phyloP scores from a whole-genome alignment of 169 alveolate genomes.

The Plasmodium billcollinsi region DNA sequence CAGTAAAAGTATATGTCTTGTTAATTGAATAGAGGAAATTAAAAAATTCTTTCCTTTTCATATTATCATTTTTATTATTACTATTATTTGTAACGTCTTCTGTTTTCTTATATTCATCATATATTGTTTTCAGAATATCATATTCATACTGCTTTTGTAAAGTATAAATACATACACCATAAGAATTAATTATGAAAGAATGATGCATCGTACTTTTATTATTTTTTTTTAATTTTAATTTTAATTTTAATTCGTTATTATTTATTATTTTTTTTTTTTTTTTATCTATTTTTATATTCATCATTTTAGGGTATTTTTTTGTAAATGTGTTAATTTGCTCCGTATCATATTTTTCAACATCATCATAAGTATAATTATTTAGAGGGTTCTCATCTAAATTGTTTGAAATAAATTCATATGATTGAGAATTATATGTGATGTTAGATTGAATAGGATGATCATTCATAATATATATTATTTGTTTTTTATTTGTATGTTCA shows the following conservation, averaged over 20 bases:
- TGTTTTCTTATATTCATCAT: not conserved
- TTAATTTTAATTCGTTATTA: not conserved
- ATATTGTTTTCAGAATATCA: constrained; percentile 4
- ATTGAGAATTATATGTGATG: too few relatives aligned
- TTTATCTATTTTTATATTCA: not conserved
- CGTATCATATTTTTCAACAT: constrained; percentile 1
- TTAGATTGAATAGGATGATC: too few relatives aligned
- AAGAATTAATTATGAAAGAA: constrained; percentile 1
- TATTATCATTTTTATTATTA: not conserved
- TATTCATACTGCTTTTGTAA: constrained; percentile 29
- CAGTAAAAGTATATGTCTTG: constrained; percentile 5
- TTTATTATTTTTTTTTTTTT: not conserved
- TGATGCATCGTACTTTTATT: not conserved
- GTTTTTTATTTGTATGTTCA: not conserved
- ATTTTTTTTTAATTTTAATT: not conserved
- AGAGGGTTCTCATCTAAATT: too few relatives aligned
- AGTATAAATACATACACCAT: not conserved
- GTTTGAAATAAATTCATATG: too few relatives aligned
- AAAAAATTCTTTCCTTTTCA: constrained; percentile 16
- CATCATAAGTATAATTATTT: constrained; percentile 1
- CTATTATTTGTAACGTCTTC: not conserved
- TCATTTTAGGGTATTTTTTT: not conserved
- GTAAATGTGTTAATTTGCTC: not conserved
- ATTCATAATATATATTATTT: too few relatives aligned
- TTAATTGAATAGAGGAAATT: not conserved